phyloP scores from a whole-genome alignment of 805 yeast species.

The Lipomyces sp. region DNA sequence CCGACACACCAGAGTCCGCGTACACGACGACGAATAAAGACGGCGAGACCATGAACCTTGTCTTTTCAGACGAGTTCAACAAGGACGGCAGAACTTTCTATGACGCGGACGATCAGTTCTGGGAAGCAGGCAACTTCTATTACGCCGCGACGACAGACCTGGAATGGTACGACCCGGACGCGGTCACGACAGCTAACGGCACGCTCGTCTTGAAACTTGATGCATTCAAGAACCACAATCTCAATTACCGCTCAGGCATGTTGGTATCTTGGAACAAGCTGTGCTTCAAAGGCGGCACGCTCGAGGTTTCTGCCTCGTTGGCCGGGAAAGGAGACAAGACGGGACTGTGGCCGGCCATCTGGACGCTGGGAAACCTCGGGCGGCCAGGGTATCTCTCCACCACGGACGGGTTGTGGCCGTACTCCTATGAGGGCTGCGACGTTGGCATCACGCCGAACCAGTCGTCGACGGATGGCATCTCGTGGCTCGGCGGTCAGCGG shows the following conservation, averaged over 20 bases:
- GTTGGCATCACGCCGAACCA: conserved; percentile 95
- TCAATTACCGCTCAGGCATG: conserved; percentile 88
- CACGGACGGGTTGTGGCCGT: conserved; percentile 95
- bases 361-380: conserved; percentile 92
- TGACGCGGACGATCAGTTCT: conserved; percentile 87
- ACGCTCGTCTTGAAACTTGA: conserved; percentile 67
- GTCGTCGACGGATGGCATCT: conserved; percentile 83
- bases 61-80: conserved; percentile 88
- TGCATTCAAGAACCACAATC: conserved; percentile 72
- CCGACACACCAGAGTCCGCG: conserved; percentile 63
- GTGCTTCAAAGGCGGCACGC: conserved; percentile 79
- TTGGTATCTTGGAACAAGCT: conserved; percentile 87
- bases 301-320: conserved; percentile 72
- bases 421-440: conserved; percentile 80
- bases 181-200: conserved; percentile 73
- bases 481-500: conserved; percentile 81
- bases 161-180: conserved; percentile 96
- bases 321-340: conserved; percentile 75
- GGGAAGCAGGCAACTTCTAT: conserved; percentile 78
- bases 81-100: conserved; percentile 87
- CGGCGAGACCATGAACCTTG: conserved; percentile 71
- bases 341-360: conserved; percentile 95
- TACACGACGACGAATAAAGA: conserved; percentile 51
- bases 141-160: conserved; percentile 85
- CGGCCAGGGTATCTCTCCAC: conserved; percentile 87